Evolutionary conservation across 768 basidiomycete genomes (phyloP), one percentile per base, ranked within the genome.

Genomic region (Russula compacta): DNA sequence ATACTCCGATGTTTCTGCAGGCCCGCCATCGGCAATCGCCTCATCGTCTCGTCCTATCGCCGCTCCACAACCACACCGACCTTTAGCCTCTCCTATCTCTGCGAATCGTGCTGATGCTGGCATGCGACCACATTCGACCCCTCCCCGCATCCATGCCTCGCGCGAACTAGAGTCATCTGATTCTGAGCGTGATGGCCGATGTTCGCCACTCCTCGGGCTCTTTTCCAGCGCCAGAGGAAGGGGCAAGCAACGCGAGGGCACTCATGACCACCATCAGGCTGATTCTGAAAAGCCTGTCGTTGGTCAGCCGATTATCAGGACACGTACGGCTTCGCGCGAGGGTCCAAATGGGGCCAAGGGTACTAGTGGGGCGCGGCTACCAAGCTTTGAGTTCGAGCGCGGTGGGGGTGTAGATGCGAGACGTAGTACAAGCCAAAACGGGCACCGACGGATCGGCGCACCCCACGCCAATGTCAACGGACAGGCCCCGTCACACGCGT

Each of bases 141-240:
- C 48, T 54, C 69, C 39, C 59, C 64, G n/a, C 49, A 62, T 39
- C 56, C 64, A 53, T 55, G 58, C 35, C 36, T 58, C 43, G 55
- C 24, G 59, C 63, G 53, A 55, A 43, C n/a, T 24, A 33, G 51
- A 61, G 54, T 56, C 57, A 33, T 49, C 64, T 49, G 59, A 63
- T 55, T 43, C 58, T 40, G 66, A 70, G 58, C 67, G 66, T 60
- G 67, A 64, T 36, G 73, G 72, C 15, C 64, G 72, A 42, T 74
- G 73, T 60, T 74, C 73, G n/a, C 73, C 73, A 9, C 57, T 74
- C 6, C 68, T 73, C 50, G 69, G 70, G 6, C 59, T 72, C 17
- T 66, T 67, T 32, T 64, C 70, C 17, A 59, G 65, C 38, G 65
- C 61, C 39, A 55, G 68, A 10, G 58, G 68, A 8, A 59, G 58